These are phyloP conservation scores for Dryas alaskensis DNA, from an alignment of 306 rosid species.

Conservation along the genomic window DNA sequence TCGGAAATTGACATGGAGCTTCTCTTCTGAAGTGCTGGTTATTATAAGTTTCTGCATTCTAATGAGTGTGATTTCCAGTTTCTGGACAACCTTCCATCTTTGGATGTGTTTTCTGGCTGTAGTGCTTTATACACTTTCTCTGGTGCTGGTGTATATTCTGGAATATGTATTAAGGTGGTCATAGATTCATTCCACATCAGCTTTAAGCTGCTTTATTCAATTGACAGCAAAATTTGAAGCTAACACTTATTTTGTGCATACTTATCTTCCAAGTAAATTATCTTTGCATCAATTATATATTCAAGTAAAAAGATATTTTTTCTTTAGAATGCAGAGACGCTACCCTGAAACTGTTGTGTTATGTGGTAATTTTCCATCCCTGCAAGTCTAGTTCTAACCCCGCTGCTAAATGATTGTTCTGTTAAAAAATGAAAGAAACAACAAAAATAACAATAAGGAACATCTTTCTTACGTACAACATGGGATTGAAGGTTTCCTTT, in stretches of 20 bases:
- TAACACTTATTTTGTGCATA: no score
- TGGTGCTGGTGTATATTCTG: slow-evolving; percentile 32
- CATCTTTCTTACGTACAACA: no score
- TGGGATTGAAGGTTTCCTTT: no score
- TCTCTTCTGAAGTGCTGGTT: slow-evolving; percentile 37
- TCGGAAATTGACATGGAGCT: slow-evolving; percentile 20
- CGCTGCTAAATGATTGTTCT: no score
- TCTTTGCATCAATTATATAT: background rate
- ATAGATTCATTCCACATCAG: slow-evolving; percentile 6
- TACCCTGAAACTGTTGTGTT: no score
- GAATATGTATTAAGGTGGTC: slow-evolving; percentile 31
- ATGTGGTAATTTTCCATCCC: no score
- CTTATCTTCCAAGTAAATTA: background rate
- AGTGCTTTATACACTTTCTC: slow-evolving; percentile 30
- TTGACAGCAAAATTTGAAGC: background rate
- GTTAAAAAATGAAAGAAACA: no score
- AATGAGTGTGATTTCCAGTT: slow-evolving; percentile 26
- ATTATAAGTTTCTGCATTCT: slow-evolving; percentile 29
- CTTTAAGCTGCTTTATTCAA: background rate
- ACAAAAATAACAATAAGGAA: no score
- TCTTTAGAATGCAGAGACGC: no score
- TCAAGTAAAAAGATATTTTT: no score
- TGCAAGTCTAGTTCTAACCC: no score
- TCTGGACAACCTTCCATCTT: slow-evolving; percentile 33
- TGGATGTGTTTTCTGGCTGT: slow-evolving; percentile 28